A percentile compares a stretch with the other conserved stretches of the same genome.
Conservation (phyloP, 169 alveolate genomes). For the Eimeria acervulina region DNA sequence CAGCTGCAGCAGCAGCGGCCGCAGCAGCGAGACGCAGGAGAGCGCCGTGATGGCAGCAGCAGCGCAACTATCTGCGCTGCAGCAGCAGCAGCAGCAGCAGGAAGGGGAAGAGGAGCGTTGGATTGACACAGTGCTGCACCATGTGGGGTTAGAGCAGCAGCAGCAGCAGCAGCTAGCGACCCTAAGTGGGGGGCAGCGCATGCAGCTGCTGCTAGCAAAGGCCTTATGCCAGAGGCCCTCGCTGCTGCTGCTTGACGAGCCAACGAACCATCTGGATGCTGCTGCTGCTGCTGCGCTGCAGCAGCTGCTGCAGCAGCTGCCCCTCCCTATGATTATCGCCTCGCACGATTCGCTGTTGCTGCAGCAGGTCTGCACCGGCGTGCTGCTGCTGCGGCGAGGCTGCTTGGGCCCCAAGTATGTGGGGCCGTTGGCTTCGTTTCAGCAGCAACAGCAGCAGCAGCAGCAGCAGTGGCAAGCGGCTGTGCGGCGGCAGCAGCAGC, state of each 20-base stretch:
- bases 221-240: slow-evolving; percentile 93
- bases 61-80: slow-evolving; percentile 59
- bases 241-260: slow-evolving; percentile 95
- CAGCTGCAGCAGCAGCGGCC: slow-evolving; percentile 42
- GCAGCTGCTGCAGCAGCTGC: slow-evolving; percentile 76
- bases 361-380: slow-evolving; percentile 77
- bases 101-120: slow-evolving; percentile 41
- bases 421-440: slow-evolving; percentile 46
- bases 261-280: slow-evolving; percentile 96
- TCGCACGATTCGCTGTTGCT: slow-evolving; percentile 84
- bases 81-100: slow-evolving; percentile 70
- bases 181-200: slow-evolving; percentile 80
- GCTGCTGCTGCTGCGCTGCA: slow-evolving; percentile 85
- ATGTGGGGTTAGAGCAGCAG: slow-evolving; percentile 38
- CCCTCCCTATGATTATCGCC: slow-evolving; percentile 82
- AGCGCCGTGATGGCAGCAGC: slow-evolving; percentile 47
- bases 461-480: slow-evolving; percentile 39
- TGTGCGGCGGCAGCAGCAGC: slow-evolving; percentile 48
- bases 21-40: slow-evolving; percentile 20
- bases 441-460: slow-evolving; percentile 74
- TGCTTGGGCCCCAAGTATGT: background rate
- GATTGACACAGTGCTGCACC: slow-evolving; percentile 13
- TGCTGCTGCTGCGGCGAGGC: slow-evolving; percentile 70
- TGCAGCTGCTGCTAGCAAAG: slow-evolving; percentile 88
- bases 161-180: slow-evolving; percentile 56